These are phyloP conservation scores for Penicillium sp. DNA, from an alignment of 2,329 filamentous ascomycete species.

Conservation along the genomic window DNA sequence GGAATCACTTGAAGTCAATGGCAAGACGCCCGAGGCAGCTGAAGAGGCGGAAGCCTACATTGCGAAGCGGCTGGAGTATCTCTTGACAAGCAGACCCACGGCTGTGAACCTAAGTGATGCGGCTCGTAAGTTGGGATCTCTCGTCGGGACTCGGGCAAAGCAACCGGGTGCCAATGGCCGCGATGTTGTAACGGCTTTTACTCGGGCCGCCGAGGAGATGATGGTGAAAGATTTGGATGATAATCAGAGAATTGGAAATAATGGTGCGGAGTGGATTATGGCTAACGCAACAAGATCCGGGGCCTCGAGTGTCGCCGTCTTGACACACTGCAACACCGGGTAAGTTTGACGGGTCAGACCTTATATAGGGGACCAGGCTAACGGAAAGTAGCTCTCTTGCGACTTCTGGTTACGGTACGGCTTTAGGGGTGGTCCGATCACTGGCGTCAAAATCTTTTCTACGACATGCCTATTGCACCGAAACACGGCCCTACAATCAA, in stretches of 20 bases:
- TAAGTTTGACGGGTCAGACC: conserved; percentile 37
- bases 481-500: conserved; percentile 97
- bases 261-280: conserved; percentile 80
- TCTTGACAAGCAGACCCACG: conserved; percentile 85
- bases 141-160: conserved; percentile 51
- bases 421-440: conserved; percentile 87
- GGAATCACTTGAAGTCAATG: conserved; percentile 41
- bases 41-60: conserved; percentile 69
- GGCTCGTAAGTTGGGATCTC: conserved; percentile 70
- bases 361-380: neutral
- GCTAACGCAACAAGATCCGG: conserved; percentile 52
- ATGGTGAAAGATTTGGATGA: conserved; percentile 81
- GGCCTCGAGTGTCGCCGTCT: conserved; percentile 67
- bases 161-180: conserved; percentile 34
- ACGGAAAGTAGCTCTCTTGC: conserved; percentile 68
- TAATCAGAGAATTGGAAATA: conserved; percentile 78
- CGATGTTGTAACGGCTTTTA: conserved; percentile 66
- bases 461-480: conserved; percentile 87
- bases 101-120: conserved; percentile 94
- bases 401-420: conserved; percentile 96
- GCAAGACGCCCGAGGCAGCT: conserved; percentile 49
- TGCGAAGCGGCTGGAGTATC: conserved; percentile 73
- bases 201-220: conserved; percentile 79
- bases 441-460: conserved; percentile 66
- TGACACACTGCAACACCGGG: conserved; percentile 98